phyloP scores from a whole-genome alignment of 139 green algal species.

The Mesotaenium endlicherianum region DNA sequence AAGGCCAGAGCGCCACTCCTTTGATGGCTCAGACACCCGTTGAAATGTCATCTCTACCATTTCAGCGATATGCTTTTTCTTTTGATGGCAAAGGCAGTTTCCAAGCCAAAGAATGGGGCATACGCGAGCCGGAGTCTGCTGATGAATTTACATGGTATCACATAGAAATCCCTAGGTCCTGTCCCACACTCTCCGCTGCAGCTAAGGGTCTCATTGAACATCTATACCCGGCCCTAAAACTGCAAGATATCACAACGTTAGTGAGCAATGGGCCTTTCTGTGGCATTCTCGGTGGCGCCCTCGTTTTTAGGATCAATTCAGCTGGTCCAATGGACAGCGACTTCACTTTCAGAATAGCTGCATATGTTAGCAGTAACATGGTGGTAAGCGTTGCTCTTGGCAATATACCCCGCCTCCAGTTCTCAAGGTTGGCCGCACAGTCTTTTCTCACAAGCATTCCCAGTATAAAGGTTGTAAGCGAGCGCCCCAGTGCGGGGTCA shows the following conservation, averaged over 20 bases:
- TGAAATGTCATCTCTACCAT: too few species aligned
- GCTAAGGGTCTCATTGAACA: constrained; percentile 2
- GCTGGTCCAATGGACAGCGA: background rate
- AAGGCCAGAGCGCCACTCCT: too few species aligned
- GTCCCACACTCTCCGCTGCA: background rate
- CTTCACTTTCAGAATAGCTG: constrained; percentile 28
- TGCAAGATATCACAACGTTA: constrained; percentile 32
- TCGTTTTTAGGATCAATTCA: constrained; percentile 27
- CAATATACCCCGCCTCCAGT: constrained; percentile 2
- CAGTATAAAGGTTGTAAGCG: background rate
- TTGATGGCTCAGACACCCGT: too few species aligned
- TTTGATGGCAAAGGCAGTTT: constrained; percentile 19
- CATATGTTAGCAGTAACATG: background rate
- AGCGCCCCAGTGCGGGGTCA: background rate
- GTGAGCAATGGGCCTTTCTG: constrained; percentile 42
- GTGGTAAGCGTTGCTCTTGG: constrained; percentile 28
- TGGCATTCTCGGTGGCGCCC: constrained; percentile 10
- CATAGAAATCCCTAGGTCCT: constrained; percentile 25
- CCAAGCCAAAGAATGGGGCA: background rate
- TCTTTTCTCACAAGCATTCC: background rate
- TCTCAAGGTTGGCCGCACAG: background rate
- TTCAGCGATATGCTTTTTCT: background rate
- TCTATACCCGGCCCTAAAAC: background rate
- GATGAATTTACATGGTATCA: constrained; percentile 38
- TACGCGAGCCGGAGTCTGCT: background rate